phyloP scores from a whole-genome alignment of 2,329 filamentous ascomycete species.

The Paecilomyces variotii region DNA sequence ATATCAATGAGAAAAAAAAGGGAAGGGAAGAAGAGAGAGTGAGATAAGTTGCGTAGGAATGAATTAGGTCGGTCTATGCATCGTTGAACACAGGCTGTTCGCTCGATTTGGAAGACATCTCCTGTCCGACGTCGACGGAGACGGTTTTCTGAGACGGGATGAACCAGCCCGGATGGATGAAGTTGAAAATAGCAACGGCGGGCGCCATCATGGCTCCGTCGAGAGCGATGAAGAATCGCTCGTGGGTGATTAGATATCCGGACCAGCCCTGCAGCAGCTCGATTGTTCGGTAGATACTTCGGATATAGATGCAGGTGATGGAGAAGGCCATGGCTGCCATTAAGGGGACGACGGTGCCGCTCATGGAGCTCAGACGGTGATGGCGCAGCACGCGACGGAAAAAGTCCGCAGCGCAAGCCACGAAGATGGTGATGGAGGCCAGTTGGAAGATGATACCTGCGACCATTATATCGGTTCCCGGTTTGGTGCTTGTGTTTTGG shows the following conservation, averaged over 20 bases:
- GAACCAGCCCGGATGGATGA: conserved; percentile 38
- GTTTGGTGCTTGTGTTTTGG: conserved; percentile 37
- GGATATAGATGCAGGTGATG: conserved; percentile 38
- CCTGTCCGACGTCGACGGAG: conserved; percentile 5
- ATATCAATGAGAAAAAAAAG: background rate
- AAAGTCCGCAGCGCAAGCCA: conserved; percentile 40
- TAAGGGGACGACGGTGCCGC: conserved; percentile 22
- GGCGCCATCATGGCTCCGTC: conserved; percentile 44
- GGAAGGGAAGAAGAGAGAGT: no score
- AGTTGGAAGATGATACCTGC: conserved; percentile 54
- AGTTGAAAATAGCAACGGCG: conserved; percentile 38
- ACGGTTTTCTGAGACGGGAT: conserved; percentile 17
- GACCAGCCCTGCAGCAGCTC: conserved; percentile 44
- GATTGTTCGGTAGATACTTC: conserved; percentile 44
- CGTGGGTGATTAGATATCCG: conserved; percentile 44
- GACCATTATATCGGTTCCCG: conserved; percentile 43
- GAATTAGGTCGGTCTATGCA: background rate
- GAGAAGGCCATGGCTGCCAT: conserved; percentile 34
- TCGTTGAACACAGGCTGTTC: background rate
- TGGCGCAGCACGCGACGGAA: conserved; percentile 28
- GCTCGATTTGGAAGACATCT: conserved; percentile 1
- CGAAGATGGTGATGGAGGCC: conserved; percentile 47
- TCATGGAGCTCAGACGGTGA: conserved; percentile 16
- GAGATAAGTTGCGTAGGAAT: no score
- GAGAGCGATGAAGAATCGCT: conserved; percentile 43